These are phyloP conservation scores for Exophiala viscosa DNA, from an alignment of 2,329 filamentous ascomycete species.

Conservation along the genomic window DNA sequence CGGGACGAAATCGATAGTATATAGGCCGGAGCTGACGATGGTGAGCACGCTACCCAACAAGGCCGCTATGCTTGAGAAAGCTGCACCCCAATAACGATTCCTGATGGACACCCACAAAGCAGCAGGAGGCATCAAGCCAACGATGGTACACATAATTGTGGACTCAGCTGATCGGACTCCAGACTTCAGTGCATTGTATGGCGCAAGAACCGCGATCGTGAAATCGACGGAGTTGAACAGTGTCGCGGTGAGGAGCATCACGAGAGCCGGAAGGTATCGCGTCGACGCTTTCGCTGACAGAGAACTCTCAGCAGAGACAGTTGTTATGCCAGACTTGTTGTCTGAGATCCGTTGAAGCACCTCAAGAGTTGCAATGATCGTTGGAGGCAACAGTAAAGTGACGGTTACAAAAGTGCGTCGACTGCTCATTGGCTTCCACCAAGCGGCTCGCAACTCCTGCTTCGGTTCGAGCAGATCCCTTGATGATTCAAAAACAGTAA, in stretches of 20 bases:
- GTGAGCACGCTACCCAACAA: conserved; percentile 26
- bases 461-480: background rate
- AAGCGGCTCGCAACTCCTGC: background rate
- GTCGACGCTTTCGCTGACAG: conserved; percentile 20
- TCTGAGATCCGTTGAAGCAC: conserved; percentile 22
- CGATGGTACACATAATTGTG: conserved; percentile 1
- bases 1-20: conserved; percentile 27
- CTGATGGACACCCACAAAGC: conserved; percentile 9
- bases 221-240: conserved; percentile 24
- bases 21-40: conserved; percentile 32
- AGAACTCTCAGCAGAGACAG: background rate
- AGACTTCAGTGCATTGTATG: conserved; percentile 12
- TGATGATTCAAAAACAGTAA: background rate
- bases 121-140: conserved; percentile 7
- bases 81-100: conserved; percentile 17
- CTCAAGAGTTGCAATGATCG: conserved; percentile 15
- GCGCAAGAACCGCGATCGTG: conserved; percentile 21
- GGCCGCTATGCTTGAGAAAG: conserved; percentile 22
- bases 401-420: conserved; percentile 7
- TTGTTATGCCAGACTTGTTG: conserved; percentile 28
- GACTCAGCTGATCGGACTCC: background rate
- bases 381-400: conserved; percentile 26
- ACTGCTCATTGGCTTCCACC: conserved; percentile 17
- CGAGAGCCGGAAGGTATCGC: conserved; percentile 29
- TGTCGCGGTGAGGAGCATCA: conserved; percentile 19